Evolutionary conservation across 2,329 filamentous ascomycete species (phyloP), one percentile per base, ranked within the genome.

Genomic region (Sporothrix brasiliensis): DNA sequence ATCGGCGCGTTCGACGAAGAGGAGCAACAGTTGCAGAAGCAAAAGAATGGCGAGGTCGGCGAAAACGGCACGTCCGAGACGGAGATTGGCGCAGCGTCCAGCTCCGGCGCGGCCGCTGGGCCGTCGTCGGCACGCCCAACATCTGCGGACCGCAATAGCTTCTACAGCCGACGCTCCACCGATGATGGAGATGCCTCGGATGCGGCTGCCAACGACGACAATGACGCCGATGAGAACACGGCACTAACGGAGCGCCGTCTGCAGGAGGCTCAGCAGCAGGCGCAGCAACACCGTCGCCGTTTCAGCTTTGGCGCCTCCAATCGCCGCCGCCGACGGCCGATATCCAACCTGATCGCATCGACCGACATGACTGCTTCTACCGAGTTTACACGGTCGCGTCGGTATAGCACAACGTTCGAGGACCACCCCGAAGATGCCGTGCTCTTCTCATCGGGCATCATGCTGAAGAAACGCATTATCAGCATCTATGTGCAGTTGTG

Each of bases 401-500:
- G 92, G 66, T 84, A 88, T 73, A 94, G 91, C 79, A 83, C 74
- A 7, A 87, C 87, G 9, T 92, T 89, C 73, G 92, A 95, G 58
- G 91, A 96, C 76, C 91, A 91, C 76, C 89, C 89, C 66, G 93
- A 97, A 74, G 90, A 92, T 74, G 87, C 88, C 4, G 85, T 93
- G 72, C 77, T 86, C 19, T 88, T 86, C 76, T 88, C 86, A 61
- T 88, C 91, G 1, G 87, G 87, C 34, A 91, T 98, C 74, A 94
- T 93, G 76, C 82, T 99, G 73, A 98, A 98, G 85, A 97, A 97
- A 83, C 89, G 94, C 69, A 91, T 93, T 69, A 89, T 97, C 74
- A 89, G 89, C 77, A 84, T 94, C 72, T 99, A 97, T 78, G 95
- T 99, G 60, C 91, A 92, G 74, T 84, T 98, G 21, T 97, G 94